Conservation (phyloP, 306 rosid species). For the peach (Prunus persica) region Prunus_persica_NCBIv2 NC_034016.1:15079501-15080000, state of each 20-base stretch:
- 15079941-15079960: conserved; percentile 28
- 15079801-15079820: not conserved
- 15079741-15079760: not conserved
- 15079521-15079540: conserved; percentile 39
- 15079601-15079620: conserved; percentile 19
- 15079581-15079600: conserved; percentile 29
- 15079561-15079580: conserved; percentile 29
- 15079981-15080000: not conserved
- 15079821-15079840: conserved; percentile 48
- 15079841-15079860: conserved; percentile 90
- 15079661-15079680: not conserved
- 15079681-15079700: not conserved
- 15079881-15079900: conserved; percentile 60
- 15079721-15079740: conserved; percentile 35
- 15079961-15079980: no score
- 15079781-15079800: not conserved
- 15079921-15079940: no score
- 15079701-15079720: conserved; percentile 5
- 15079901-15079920: conserved; percentile 72
- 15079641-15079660: not conserved
- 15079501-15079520: not conserved
- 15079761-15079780: not conserved
- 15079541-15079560: conserved; percentile 36
- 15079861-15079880: conserved; percentile 29
- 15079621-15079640: conserved; percentile 20